A percentile compares a stretch with the other conserved stretches of the same genome.
These are phyloP conservation scores for Plasmodium sp. DNA, from an alignment of 169 alveolate species.

Conservation along the genomic window DNA sequence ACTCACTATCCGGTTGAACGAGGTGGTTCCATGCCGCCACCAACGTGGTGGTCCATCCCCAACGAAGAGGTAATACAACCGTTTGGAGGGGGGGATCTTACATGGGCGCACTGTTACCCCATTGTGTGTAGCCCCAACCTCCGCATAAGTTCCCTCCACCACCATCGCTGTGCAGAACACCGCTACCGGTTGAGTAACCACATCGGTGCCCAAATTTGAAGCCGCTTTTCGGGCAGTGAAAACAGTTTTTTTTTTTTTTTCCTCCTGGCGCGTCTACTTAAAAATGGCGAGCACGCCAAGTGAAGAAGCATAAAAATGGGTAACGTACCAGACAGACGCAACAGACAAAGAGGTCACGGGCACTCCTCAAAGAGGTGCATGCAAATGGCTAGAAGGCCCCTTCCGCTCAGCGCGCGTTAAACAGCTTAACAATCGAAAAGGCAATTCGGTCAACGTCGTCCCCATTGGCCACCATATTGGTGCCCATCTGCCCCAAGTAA, in stretches of 20 bases:
- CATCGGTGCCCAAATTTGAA: not conserved
- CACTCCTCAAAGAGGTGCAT: not conserved
- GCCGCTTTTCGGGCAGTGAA: not conserved
- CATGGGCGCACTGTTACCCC: not conserved
- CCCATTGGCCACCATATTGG: not conserved
- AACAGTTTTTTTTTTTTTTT: not conserved
- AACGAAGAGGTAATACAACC: not conserved
- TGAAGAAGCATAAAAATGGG: not conserved
- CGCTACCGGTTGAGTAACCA: not conserved
- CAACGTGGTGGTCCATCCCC: not conserved
- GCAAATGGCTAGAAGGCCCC: not conserved
- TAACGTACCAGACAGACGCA: not conserved
- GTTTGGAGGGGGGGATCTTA: not conserved
- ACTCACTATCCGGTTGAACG: not conserved
- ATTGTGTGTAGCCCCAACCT: not conserved
- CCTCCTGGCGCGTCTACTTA: not conserved
- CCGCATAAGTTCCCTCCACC: too few species aligned
- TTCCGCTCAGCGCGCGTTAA: not conserved
- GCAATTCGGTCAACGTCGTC: slow-evolving; percentile 14
- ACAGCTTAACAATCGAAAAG: slow-evolving; percentile 42
- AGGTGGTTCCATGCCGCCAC: not conserved
- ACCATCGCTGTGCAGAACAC: not conserved
- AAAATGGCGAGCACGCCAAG: not conserved
- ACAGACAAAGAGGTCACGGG: not conserved
- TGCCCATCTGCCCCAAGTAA: slow-evolving; percentile 1